phyloP scores from a whole-genome alignment of 108 stramenopile genomes.

The Seminavis robusta region DNA sequence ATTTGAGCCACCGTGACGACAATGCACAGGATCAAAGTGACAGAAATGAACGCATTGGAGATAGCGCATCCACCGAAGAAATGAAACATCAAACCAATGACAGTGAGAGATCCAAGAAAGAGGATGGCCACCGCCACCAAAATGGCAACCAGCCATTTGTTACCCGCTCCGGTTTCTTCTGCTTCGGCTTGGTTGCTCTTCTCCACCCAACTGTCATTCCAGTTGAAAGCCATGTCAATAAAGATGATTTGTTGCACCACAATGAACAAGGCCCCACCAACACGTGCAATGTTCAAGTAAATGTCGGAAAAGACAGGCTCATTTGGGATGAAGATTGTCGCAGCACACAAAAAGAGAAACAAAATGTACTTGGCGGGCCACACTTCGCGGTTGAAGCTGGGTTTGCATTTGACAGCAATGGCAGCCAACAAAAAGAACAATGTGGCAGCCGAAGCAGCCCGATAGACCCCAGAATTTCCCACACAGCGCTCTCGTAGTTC shows the following conservation, averaged over 20 bases:
- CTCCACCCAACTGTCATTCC: constrained; percentile 84
- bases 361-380: constrained; percentile 86
- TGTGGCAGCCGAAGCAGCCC: constrained; percentile 47
- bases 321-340: constrained; percentile 74
- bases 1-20: constrained; percentile 61
- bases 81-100: constrained; percentile 69
- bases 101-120: constrained; percentile 59
- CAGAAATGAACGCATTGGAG: constrained; percentile 79
- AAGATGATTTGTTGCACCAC: constrained; percentile 79
- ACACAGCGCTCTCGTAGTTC: constrained; percentile 57
- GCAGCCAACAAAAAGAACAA: constrained; percentile 70
- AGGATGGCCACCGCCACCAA: constrained; percentile 61
- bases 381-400: constrained; percentile 72
- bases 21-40: constrained; percentile 71
- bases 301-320: constrained; percentile 64
- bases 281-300: constrained; percentile 65
- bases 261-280: constrained; percentile 73
- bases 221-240: constrained; percentile 84
- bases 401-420: constrained; percentile 56
- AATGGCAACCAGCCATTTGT: constrained; percentile 82
- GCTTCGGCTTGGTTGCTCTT: constrained; percentile 68
- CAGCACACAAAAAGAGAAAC: constrained; percentile 56
- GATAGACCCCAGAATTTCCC: constrained; percentile 77
- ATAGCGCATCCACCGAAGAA: constrained; percentile 75
- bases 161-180: constrained; percentile 64